These are phyloP conservation scores for Phialophora expanda DNA, from an alignment of 2,329 filamentous ascomycete species.

Conservation along the genomic window DNA sequence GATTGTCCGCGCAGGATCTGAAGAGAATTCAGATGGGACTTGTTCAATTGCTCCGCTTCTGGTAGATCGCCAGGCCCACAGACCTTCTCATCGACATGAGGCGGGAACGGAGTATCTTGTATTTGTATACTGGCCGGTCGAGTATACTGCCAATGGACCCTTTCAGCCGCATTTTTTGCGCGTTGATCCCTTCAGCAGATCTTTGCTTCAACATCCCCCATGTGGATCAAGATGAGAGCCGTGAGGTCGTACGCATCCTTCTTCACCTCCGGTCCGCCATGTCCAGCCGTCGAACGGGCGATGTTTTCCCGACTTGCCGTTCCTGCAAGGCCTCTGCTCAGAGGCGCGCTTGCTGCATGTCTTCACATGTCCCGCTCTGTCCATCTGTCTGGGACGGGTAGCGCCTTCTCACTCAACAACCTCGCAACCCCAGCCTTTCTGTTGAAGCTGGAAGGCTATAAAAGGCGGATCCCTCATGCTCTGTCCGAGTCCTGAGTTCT, in stretches of 20 bases:
- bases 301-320: not conserved
- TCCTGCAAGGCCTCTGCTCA: not conserved
- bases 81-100: no score
- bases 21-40: not conserved
- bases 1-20: not conserved
- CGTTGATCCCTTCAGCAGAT: no score
- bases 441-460: not conserved
- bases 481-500: not conserved
- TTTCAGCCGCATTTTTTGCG: no score
- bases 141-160: no score
- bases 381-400: not conserved
- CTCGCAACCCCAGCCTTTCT: not conserved
- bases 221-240: no score
- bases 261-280: no score
- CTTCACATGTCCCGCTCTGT: not conserved
- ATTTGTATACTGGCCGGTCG: no score
- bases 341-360: not conserved
- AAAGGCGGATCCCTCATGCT: not conserved
- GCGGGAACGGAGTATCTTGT: no score
- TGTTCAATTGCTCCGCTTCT: not conserved
- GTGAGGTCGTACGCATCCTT: no score
- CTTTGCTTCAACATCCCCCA: no score
- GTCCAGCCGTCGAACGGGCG: not conserved
- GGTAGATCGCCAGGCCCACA: not conserved
- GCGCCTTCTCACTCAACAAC: not conserved